Percentiles rank a stretch among this genome's conserved stretches.
Conservation (phyloP, 306 rosid species). For the Rosa multiflora region DNA sequence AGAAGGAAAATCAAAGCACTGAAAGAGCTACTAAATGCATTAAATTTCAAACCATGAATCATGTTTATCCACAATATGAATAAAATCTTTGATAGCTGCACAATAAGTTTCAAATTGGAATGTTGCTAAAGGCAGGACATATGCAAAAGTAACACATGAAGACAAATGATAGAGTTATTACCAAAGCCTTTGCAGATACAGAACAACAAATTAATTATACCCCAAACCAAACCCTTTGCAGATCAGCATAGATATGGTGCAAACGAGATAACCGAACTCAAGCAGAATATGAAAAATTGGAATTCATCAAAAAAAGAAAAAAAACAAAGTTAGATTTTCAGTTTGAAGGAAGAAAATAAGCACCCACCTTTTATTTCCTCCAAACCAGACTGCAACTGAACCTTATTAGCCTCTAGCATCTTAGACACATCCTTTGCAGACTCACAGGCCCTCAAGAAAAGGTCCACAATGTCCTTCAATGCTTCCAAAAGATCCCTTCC, state of each 20-base stretch:
- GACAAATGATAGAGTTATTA: not conserved
- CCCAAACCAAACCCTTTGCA: slow-evolving; percentile 12
- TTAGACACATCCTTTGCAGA: slow-evolving; percentile 77
- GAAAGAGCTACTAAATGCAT: not conserved
- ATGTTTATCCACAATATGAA: not conserved
- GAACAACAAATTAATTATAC: not conserved
- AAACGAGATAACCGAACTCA: slow-evolving; percentile 23
- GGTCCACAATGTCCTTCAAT: slow-evolving; percentile 74
- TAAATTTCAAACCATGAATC: not conserved
- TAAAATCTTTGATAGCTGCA: not conserved
- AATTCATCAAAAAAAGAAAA: not conserved
- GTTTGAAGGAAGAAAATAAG: not conserved
- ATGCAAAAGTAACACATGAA: not conserved
- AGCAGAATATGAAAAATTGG: not conserved
- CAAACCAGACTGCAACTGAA: slow-evolving; percentile 77
- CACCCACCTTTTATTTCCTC: slow-evolving; percentile 83
- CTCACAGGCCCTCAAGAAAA: slow-evolving; percentile 69
- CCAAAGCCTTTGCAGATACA: not conserved
- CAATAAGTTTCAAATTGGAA: not conserved
- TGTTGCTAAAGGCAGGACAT: not conserved
- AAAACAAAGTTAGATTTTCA: not conserved
- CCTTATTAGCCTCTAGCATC: slow-evolving; percentile 89
- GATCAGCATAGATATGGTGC: slow-evolving; percentile 15
- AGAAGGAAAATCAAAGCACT: not conserved
- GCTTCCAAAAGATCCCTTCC: slow-evolving; percentile 95